Evolutionary conservation across 2,329 filamentous ascomycete species (phyloP).

Genomic region (Neoarthrinium moseri): DNA sequence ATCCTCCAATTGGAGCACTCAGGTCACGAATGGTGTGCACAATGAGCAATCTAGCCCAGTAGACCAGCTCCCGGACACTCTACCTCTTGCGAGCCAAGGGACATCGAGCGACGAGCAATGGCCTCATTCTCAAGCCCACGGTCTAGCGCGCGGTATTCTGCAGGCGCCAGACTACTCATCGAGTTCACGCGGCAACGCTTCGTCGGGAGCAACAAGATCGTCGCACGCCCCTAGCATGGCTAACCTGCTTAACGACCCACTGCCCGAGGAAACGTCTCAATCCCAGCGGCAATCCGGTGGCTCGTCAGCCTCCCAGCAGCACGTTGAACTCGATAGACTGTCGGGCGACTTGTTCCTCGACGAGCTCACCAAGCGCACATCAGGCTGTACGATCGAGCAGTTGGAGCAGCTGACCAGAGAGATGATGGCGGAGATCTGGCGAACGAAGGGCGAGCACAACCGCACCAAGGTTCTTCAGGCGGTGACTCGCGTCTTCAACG

Average conservation of each 20-base stretch:
- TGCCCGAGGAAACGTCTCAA: constrained; percentile 29
- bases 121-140: constrained; percentile 58
- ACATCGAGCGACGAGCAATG: constrained; percentile 54
- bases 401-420: constrained; percentile 89
- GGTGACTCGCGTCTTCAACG: constrained; percentile 72
- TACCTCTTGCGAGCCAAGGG: constrained; percentile 42
- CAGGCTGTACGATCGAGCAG: constrained; percentile 85
- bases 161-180: constrained; percentile 31
- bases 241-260: constrained; percentile 40
- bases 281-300: constrained; percentile 24
- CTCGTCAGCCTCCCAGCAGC: constrained; percentile 41
- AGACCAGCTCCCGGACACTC: constrained; percentile 54
- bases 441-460: constrained; percentile 76
- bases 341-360: constrained; percentile 59
- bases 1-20: constrained; percentile 67
- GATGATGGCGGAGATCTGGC: constrained; percentile 90
- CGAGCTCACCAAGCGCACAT: constrained; percentile 65
- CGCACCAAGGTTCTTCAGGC: constrained; percentile 67
- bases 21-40: constrained; percentile 67
- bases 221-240: constrained; percentile 32
- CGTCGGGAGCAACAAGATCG: constrained; percentile 34
- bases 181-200: constrained; percentile 25
- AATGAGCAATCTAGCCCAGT: constrained; percentile 36
- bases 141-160: constrained; percentile 39
- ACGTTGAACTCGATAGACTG: constrained; percentile 43